Percentiles rank a stretch among this genome's conserved stretches.
Evolutionary conservation across 768 basidiomycete species (phyloP).

Genomic region (Kwoniella europaea): DNA sequence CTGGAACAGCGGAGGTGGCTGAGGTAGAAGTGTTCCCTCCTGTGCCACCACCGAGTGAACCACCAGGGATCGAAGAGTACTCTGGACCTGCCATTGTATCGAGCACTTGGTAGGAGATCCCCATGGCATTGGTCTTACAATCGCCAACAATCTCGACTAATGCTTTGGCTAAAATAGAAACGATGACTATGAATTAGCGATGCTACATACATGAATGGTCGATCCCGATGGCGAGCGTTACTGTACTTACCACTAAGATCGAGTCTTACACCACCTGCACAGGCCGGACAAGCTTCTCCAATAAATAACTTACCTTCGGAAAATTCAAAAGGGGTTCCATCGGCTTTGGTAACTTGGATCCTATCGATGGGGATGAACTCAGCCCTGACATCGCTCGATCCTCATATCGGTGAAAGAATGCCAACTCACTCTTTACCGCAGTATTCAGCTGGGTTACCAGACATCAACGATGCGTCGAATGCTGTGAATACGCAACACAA

Average conservation of each 20-base stretch:
- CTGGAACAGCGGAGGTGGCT: neutral
- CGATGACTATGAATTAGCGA: no score
- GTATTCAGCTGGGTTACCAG: neutral
- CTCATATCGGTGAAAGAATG: neutral
- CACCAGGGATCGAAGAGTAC: neutral
- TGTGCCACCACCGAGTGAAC: neutral
- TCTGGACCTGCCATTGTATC: slow-evolving; percentile 4
- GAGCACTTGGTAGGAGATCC: neutral
- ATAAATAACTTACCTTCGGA: slow-evolving; percentile 17
- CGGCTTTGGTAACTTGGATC: slow-evolving; percentile 3
- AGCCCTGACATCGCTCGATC: no score
- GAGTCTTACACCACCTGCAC: neutral
- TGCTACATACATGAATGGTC: no score
- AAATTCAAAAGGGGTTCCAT: slow-evolving; percentile 9
- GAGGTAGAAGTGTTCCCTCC: no score
- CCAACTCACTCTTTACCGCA: slow-evolving; percentile 25
- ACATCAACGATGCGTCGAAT: neutral
- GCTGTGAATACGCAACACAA: neutral
- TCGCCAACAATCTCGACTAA: slow-evolving; percentile 6
- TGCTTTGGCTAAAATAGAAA: slow-evolving; percentile 1
- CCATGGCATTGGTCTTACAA: neutral
- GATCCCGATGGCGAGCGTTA: no score
- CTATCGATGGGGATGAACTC: no score
- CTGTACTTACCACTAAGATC: slow-evolving; percentile 20
- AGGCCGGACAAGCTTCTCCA: slow-evolving; percentile 20